phyloP scores from a whole-genome alignment of 352 stramenopile genomes.

The Phytophthora sp. region DNA sequence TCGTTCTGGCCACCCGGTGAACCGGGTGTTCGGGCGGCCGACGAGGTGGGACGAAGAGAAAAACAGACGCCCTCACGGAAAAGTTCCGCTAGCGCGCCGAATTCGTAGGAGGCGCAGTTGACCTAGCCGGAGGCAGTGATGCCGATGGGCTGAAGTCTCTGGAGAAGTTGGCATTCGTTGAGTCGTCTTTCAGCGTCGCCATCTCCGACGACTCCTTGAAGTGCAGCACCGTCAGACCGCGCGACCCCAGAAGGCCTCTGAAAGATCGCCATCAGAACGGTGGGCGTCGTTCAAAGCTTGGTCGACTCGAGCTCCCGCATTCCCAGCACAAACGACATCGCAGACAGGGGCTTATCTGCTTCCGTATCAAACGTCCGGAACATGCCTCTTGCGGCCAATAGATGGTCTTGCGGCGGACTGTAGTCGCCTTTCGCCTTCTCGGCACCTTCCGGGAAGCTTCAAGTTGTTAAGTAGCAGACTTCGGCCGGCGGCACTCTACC shows the following conservation, averaged over 20 bases:
- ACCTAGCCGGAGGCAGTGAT: not conserved
- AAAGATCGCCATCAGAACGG: slow-evolving; percentile 26
- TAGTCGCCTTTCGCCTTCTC: slow-evolving; percentile 29
- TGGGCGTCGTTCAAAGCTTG: slow-evolving; percentile 6
- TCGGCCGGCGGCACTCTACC: not conserved
- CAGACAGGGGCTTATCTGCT: slow-evolving; percentile 13
- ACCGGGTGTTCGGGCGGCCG: too few relatives aligned
- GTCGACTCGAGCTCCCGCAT: slow-evolving; percentile 25
- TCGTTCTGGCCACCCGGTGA: too few relatives aligned
- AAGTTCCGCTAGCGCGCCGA: not conserved
- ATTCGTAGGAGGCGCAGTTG: slow-evolving; percentile 8
- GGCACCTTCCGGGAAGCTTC: slow-evolving; percentile 15
- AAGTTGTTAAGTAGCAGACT: slow-evolving; percentile 9
- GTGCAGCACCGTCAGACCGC: slow-evolving; percentile 7
- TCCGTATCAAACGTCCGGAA: slow-evolving; percentile 6
- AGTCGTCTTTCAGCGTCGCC: slow-evolving; percentile 3
- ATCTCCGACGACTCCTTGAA: slow-evolving; percentile 18
- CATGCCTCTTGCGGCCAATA: slow-evolving; percentile 11
- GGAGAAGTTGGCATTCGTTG: slow-evolving; percentile 21
- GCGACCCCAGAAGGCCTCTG: slow-evolving; percentile 8
- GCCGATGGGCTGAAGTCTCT: slow-evolving; percentile 20
- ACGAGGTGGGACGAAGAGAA: too few relatives aligned
- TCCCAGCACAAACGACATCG: slow-evolving; percentile 21
- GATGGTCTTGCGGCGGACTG: slow-evolving; percentile 20
- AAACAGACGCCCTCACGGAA: too few relatives aligned